These are phyloP conservation scores for Tothia fuscella DNA, from an alignment of 2,329 filamentous ascomycete genomes.

Conservation along the genomic window DNA sequence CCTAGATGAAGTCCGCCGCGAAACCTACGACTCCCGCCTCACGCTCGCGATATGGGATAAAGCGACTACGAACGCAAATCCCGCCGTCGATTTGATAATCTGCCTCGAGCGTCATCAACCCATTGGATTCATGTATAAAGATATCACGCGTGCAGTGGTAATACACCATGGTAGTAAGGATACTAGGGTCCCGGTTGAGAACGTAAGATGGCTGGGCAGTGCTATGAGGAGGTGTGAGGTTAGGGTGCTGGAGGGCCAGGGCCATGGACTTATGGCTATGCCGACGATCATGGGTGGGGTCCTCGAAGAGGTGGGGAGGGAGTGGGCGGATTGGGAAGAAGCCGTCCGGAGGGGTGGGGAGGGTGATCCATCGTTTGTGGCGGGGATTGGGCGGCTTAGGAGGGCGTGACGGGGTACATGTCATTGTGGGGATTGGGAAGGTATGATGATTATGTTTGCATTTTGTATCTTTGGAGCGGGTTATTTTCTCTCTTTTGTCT, in stretches of 20 bases:
- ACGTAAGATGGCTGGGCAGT: slow-evolving; percentile 87
- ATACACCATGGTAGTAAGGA: slow-evolving; percentile 92
- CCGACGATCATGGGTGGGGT: slow-evolving; percentile 86
- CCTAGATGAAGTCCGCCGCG: slow-evolving; percentile 49
- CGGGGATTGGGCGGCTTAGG: too few relatives aligned
- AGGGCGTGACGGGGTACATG: too few relatives aligned
- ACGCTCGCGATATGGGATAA: slow-evolving; percentile 92
- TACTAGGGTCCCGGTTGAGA: slow-evolving; percentile 84
- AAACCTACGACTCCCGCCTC: slow-evolving; percentile 68
- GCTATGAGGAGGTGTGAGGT: slow-evolving; percentile 92
- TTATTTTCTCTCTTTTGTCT: too few relatives aligned
- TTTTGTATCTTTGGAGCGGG: too few relatives aligned
- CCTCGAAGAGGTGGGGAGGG: slow-evolving; percentile 84
- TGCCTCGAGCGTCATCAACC: slow-evolving; percentile 83
- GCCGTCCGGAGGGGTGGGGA: slow-evolving; percentile 17
- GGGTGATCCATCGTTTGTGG: too few relatives aligned
- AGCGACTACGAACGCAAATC: slow-evolving; percentile 82
- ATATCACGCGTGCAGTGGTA: slow-evolving; percentile 81
- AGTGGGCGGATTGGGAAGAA: slow-evolving; percentile 50
- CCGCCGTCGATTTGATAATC: slow-evolving; percentile 82
- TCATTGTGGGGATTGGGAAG: too few relatives aligned
- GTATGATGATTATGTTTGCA: too few relatives aligned
- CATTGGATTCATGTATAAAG: slow-evolving; percentile 93
- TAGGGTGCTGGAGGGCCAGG: slow-evolving; percentile 77
- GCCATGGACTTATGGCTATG: slow-evolving; percentile 92